phyloP scores from a whole-genome alignment of 2,329 filamentous ascomycete species.

The Sporothrix humicola region DNA sequence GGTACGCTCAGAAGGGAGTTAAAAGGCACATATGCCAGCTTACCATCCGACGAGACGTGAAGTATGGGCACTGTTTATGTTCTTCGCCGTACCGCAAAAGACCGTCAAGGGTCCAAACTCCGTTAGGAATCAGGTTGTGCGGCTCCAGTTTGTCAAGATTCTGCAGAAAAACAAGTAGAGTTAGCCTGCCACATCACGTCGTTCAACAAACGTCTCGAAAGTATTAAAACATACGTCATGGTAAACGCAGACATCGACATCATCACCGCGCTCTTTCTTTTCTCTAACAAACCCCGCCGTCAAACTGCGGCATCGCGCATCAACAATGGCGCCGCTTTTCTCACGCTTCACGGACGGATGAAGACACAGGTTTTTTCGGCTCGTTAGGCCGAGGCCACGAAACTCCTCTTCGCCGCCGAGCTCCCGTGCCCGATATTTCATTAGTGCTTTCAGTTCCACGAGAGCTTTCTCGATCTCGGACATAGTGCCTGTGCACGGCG shows the following conservation, averaged over 20 bases:
- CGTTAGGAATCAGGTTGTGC: slow-evolving; percentile 91
- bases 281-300: slow-evolving; percentile 98
- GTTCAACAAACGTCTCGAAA: not conserved
- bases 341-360: slow-evolving; percentile 96
- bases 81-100: slow-evolving; percentile 89
- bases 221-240: slow-evolving; percentile 70
- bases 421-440: slow-evolving; percentile 91
- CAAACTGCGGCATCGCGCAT: slow-evolving; percentile 92
- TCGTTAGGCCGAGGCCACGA: slow-evolving; percentile 86
- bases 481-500: slow-evolving; percentile 73
- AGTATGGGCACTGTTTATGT: slow-evolving; percentile 97
- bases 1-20: not conserved
- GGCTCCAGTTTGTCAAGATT: slow-evolving; percentile 95
- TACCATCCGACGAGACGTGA: slow-evolving; percentile 92
- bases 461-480: slow-evolving; percentile 99
- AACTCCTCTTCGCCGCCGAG: slow-evolving; percentile 94
- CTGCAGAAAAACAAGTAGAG: slow-evolving; percentile 48
- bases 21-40: slow-evolving; percentile 38
- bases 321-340: slow-evolving; percentile 92
- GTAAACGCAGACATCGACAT: slow-evolving; percentile 92
- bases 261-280: slow-evolving; percentile 93
- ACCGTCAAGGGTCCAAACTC: slow-evolving; percentile 93
- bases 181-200: not conserved
- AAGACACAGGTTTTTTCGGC: slow-evolving; percentile 94
- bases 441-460: slow-evolving; percentile 85